Conservation (phyloP, 176 grass and related monocot species). For the Eleusine coracana region DNA sequence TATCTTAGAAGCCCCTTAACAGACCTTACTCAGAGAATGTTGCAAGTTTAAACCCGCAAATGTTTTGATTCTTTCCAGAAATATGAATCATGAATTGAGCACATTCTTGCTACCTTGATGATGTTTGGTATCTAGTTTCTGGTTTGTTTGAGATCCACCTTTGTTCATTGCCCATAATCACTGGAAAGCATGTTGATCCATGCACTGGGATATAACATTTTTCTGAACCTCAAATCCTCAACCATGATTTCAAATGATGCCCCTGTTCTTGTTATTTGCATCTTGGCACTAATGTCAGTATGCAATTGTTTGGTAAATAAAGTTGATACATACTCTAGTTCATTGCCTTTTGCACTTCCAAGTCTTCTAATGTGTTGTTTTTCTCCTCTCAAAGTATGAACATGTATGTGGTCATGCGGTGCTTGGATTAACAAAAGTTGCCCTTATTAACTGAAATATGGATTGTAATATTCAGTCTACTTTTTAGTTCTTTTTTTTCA, state of each 20-base stretch:
- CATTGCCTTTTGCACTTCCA: neutral
- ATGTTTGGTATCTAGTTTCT: neutral
- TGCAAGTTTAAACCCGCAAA: neutral
- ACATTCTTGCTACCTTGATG: neutral
- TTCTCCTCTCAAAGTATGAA: neutral
- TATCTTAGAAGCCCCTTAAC: neutral
- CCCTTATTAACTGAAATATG: neutral
- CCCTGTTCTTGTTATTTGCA: neutral
- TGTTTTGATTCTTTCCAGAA: neutral
- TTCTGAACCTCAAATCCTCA: neutral
- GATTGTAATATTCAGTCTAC: neutral
- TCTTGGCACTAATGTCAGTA: constrained; percentile 3
- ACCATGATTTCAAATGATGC: neutral
- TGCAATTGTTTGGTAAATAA: neutral
- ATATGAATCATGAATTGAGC: neutral
- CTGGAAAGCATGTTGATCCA: neutral
- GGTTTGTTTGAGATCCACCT: neutral
- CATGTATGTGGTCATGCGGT: neutral
- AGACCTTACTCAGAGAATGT: neutral
- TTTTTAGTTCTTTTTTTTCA: constrained; percentile 21
- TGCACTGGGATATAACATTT: neutral
- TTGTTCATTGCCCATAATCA: neutral
- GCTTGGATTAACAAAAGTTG: neutral
- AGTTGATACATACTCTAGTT: neutral
- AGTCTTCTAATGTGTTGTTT: neutral